phyloP scores from a whole-genome alignment of 371 early-diverging fungal genomes.

The Coemansia sp. region DNA sequence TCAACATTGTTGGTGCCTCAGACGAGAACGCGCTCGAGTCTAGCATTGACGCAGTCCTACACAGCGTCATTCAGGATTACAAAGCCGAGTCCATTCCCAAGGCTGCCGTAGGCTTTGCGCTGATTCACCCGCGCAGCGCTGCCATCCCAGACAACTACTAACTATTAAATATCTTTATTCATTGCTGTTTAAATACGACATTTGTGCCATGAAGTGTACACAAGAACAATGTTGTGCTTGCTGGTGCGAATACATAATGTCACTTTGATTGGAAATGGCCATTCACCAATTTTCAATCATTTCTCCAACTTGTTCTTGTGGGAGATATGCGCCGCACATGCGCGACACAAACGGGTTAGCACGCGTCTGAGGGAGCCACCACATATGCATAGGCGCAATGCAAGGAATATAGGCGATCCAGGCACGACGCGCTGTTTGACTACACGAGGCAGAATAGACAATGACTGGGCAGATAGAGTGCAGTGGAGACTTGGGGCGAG shows the following conservation, averaged over 20 bases:
- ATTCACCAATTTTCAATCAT: too few relatives aligned
- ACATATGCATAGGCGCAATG: conserved; percentile 1
- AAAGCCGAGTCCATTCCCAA: conserved; percentile 37
- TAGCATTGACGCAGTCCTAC: conserved; percentile 45
- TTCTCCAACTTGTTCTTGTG: too few relatives aligned
- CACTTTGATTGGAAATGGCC: too few relatives aligned
- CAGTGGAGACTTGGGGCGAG: background rate
- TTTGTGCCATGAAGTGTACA: background rate
- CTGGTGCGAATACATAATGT: too few relatives aligned
- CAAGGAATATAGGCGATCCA: conserved; percentile 2
- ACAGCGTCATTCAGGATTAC: conserved; percentile 45
- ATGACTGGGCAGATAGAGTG: background rate
- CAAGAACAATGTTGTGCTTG: background rate
- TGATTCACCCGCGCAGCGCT: conserved; percentile 40
- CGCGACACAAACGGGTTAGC: background rate
- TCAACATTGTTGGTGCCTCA: conserved; percentile 28
- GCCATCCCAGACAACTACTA: background rate
- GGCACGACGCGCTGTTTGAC: background rate
- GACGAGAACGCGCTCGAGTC: conserved; percentile 40
- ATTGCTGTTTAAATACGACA: background rate
- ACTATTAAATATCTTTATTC: too few relatives aligned
- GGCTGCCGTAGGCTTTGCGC: conserved; percentile 48
- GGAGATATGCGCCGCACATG: too few relatives aligned
- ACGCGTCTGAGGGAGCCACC: background rate
- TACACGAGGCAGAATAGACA: background rate